Percentiles rank a stretch among this genome's conserved stretches.
These are phyloP conservation scores for Botryotinia calthae DNA, from an alignment of 2,329 filamentous ascomycete genomes.

Conservation along the genomic window DNA sequence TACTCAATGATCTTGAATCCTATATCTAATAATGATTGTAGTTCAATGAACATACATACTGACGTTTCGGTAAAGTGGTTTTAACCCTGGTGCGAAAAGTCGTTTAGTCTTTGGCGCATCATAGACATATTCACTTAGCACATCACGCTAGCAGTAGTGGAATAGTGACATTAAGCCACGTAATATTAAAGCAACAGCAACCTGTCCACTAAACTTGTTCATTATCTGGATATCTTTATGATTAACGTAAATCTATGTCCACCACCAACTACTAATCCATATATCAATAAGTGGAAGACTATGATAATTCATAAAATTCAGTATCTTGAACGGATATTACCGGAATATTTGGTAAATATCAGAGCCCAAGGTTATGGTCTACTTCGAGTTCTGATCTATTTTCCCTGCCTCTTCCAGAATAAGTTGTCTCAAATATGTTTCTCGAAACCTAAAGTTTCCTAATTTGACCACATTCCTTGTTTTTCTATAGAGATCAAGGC, in stretches of 20 bases:
- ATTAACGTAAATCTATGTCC: not conserved
- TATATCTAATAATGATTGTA: too few species aligned
- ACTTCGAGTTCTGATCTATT: not conserved
- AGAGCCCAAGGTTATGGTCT: not conserved
- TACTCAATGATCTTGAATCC: too few species aligned
- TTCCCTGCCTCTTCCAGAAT: fast-evolving
- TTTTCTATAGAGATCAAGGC: not conserved
- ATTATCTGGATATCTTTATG: not conserved
- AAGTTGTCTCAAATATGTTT: not conserved
- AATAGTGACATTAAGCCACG: not conserved
- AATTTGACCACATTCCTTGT: not conserved
- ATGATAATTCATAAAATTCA: not conserved
- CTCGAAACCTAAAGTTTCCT: not conserved
- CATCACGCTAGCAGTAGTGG: not conserved
- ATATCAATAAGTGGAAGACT: not conserved
- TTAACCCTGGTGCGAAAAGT: not conserved
- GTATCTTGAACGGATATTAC: fast-evolving
- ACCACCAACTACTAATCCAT: not conserved
- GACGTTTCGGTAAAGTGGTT: not conserved
- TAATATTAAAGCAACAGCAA: not conserved
- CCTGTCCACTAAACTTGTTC: not conserved
- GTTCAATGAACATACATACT: too few species aligned
- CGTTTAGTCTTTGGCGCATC: not conserved
- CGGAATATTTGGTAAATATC: not conserved
- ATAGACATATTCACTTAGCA: not conserved